These are phyloP conservation scores for Lepidium didymum DNA, from an alignment of 345 rosid genomes.

Conservation along the genomic window DNA sequence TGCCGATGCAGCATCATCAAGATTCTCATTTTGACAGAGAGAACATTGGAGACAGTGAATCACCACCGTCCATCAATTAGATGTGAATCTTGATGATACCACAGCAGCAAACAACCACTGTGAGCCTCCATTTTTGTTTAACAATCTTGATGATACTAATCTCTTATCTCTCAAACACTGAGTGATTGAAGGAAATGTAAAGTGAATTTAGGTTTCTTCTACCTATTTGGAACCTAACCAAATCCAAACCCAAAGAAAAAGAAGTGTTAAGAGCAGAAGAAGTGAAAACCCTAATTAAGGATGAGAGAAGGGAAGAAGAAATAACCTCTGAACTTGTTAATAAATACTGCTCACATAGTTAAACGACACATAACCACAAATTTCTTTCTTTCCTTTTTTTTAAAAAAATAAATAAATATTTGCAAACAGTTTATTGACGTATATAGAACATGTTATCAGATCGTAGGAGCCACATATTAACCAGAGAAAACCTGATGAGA, in stretches of 20 bases:
- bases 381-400: background rate
- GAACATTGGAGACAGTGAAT: conserved; percentile 13
- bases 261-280: background rate
- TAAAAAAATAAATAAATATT: background rate
- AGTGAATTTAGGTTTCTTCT: background rate
- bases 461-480: conserved; percentile 18
- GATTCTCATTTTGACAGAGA: conserved; percentile 64
- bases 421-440: background rate
- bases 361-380: conserved; percentile 4
- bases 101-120: conserved; percentile 74
- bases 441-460: conserved; percentile 8
- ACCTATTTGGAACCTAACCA: conserved; percentile 1
- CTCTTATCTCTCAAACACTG: background rate
- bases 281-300: conserved; percentile 17
- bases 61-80: conserved; percentile 24
- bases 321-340: background rate
- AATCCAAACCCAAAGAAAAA: background rate
- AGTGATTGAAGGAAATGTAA: background rate
- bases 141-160: background rate
- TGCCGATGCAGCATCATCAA: conserved; percentile 99
- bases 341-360: background rate
- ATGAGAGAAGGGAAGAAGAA: conserved; percentile 2
- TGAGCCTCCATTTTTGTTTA: background rate
- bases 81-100: conserved; percentile 99
- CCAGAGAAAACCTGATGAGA: conserved; percentile 22